These are phyloP conservation scores for Tricladium varicosporioides DNA, from an alignment of 2,329 filamentous ascomycete genomes.

Conservation along the genomic window DNA sequence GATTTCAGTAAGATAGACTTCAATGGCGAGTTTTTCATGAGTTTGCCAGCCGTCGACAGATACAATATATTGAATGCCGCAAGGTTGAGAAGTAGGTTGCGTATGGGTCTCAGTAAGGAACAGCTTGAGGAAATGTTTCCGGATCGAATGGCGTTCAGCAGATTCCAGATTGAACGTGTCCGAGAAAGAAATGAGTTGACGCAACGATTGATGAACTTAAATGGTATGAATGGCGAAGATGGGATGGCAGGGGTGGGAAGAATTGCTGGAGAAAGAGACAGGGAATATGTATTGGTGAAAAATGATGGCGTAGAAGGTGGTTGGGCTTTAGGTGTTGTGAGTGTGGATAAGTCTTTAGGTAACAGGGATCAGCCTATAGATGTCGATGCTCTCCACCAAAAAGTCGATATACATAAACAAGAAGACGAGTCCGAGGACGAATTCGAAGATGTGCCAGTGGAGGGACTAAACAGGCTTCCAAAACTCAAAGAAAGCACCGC, in stretches of 20 bases:
- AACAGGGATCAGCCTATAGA: constrained; percentile 87
- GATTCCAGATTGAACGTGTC: constrained; percentile 93
- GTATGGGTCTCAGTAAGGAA: constrained; percentile 96
- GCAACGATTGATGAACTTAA: constrained; percentile 89
- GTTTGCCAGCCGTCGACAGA: constrained; percentile 81
- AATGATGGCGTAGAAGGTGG: constrained; percentile 94
- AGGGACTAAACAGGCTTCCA: constrained; percentile 35
- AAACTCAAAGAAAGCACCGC: constrained; percentile 20
- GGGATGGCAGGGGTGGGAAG: constrained; percentile 63
- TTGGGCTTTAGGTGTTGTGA: constrained; percentile 93
- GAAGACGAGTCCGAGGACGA: constrained; percentile 65
- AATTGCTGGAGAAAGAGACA: constrained; percentile 80
- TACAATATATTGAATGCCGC: constrained; percentile 98
- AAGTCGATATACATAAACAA: constrained; percentile 54
- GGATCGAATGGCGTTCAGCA: constrained; percentile 94
- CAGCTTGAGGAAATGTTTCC: constrained; percentile 97
- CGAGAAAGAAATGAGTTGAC: constrained; percentile 91
- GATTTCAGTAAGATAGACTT: constrained; percentile 99
- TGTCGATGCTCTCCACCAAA: constrained; percentile 67
- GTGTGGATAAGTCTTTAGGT: constrained; percentile 75
- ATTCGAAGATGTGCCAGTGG: constrained; percentile 38
- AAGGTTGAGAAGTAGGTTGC: constrained; percentile 77
- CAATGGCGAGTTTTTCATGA: constrained; percentile 91
- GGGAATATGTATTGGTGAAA: constrained; percentile 94
- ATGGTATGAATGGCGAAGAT: constrained; percentile 81